Evolutionary conservation across 805 yeast species (phyloP).

Genomic region (Schwanniomyces occidentalis): DNA sequence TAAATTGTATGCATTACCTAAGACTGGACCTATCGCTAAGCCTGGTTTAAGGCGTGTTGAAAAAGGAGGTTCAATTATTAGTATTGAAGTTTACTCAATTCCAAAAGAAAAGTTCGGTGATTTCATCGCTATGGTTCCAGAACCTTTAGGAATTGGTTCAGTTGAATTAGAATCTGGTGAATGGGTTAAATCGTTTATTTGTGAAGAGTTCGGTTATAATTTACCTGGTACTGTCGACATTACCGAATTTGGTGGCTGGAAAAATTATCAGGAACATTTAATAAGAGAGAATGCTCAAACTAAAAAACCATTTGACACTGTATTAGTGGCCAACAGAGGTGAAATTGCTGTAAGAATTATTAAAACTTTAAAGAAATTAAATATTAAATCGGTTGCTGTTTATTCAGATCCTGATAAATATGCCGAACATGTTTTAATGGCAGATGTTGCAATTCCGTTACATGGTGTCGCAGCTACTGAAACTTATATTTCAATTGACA

Average conservation of each 20-base stretch:
- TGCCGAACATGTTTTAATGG: constrained; percentile 79
- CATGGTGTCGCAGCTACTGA: constrained; percentile 86
- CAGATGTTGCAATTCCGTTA: constrained; percentile 80
- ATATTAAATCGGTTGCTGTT: constrained; percentile 79
- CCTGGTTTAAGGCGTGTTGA: constrained; percentile 83
- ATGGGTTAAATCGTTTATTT: constrained; percentile 89
- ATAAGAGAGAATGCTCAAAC: constrained; percentile 18
- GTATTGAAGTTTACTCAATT: constrained; percentile 79
- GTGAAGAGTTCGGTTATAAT: constrained; percentile 86
- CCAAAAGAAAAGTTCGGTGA: constrained; percentile 78
- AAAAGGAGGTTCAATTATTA: constrained; percentile 58
- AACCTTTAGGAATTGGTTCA: constrained; percentile 93
- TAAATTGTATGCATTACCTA: constrained; percentile 79
- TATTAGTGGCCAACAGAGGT: constrained; percentile 96
- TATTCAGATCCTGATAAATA: constrained; percentile 90
- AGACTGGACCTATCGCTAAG: constrained; percentile 76
- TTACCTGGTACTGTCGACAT: constrained; percentile 74
- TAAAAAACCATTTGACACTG: constrained; percentile 70
- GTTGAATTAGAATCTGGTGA: constrained; percentile 80
- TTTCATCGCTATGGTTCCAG: constrained; percentile 86
- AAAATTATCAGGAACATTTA: constrained; percentile 51
- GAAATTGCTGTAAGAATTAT: constrained; percentile 96
- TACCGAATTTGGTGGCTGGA: constrained; percentile 90
- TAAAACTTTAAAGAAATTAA: constrained; percentile 78
- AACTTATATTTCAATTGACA: constrained; percentile 83